Evolutionary conservation across 352 stramenopile species (phyloP).

Genomic region (Globisporangium sylvaticum): DNA sequence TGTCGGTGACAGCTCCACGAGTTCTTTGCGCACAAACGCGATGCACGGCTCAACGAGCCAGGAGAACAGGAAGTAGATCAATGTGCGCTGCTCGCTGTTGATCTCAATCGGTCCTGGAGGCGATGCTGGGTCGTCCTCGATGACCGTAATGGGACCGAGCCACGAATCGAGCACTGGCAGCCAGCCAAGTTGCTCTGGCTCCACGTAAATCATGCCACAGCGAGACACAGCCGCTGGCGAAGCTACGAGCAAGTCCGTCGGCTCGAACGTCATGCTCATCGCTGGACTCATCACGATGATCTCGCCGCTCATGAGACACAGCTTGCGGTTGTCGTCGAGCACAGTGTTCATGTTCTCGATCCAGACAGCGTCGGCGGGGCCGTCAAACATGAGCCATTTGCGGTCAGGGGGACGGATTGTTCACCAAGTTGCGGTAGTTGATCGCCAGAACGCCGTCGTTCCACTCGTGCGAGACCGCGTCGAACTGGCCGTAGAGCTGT

Average conservation of each 20-base stretch:
- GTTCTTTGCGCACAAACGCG: slow-evolving; percentile 84
- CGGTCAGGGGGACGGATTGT: slow-evolving; percentile 65
- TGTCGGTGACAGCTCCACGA: slow-evolving; percentile 85
- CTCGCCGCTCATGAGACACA: slow-evolving; percentile 92
- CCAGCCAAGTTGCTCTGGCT: slow-evolving; percentile 90
- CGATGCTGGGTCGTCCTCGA: slow-evolving; percentile 19
- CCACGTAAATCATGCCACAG: slow-evolving; percentile 95
- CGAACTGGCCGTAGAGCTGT: slow-evolving; percentile 93
- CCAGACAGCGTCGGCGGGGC: slow-evolving; percentile 91
- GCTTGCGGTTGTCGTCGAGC: slow-evolving; percentile 93
- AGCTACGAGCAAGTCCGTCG: slow-evolving; percentile 92
- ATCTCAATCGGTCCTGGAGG: slow-evolving; percentile 62
- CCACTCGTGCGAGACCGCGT: slow-evolving; percentile 94
- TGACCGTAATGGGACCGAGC: slow-evolving; percentile 66
- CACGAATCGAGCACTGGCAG: slow-evolving; percentile 87
- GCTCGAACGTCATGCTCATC: slow-evolving; percentile 97
- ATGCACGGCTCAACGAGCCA: slow-evolving; percentile 90
- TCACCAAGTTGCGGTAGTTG: slow-evolving; percentile 86
- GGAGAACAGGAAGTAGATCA: slow-evolving; percentile 76
- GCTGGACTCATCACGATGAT: slow-evolving; percentile 93
- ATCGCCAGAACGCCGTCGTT: slow-evolving; percentile 93
- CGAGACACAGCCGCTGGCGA: slow-evolving; percentile 91
- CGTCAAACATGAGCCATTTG: slow-evolving; percentile 94
- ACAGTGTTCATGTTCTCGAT: slow-evolving; percentile 97
- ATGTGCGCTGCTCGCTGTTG: slow-evolving; percentile 58